A percentile compares a stretch with the other conserved stretches of the same genome.
phyloP scores from a whole-genome alignment of 2,329 filamentous ascomycete species.

The Colletotrichum simmondsii region DNA sequence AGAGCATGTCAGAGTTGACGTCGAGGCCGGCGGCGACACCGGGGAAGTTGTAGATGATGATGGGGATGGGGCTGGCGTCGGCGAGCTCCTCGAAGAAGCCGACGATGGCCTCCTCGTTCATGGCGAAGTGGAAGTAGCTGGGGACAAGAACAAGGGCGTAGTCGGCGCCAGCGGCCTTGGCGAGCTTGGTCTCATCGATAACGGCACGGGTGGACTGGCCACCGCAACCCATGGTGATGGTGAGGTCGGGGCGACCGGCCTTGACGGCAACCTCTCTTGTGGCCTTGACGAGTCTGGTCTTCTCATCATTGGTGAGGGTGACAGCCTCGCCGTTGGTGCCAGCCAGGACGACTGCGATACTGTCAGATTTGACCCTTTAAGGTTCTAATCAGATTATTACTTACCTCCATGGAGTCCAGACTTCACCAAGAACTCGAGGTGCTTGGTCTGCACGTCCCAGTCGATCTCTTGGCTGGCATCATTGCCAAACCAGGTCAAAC shows the following conservation, averaged over 20 bases:
- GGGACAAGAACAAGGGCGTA: constrained; percentile 76
- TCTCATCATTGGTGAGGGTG: constrained; percentile 73
- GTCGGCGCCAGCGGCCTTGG: constrained; percentile 72
- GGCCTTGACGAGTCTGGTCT: constrained; percentile 67
- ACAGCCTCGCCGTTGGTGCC: constrained; percentile 82
- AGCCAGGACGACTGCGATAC: constrained; percentile 66
- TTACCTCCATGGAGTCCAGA: constrained; percentile 63
- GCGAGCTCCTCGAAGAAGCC: constrained; percentile 74
- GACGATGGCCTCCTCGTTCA: constrained; percentile 68
- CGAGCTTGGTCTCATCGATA: constrained; percentile 72
- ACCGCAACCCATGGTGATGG: constrained; percentile 75
- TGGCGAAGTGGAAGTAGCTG: constrained; percentile 76
- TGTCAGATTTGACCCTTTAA: neutral
- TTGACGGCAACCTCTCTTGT: constrained; percentile 70
- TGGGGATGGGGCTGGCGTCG: constrained; percentile 67
- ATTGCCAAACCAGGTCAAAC: constrained; percentile 64
- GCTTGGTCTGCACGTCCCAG: constrained; percentile 63
- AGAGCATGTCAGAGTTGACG: constrained; percentile 73
- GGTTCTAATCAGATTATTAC: neutral
- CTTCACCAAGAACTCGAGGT: constrained; percentile 63
- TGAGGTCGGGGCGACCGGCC: constrained; percentile 65
- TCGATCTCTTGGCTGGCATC: constrained; percentile 63
- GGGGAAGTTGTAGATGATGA: constrained; percentile 81
- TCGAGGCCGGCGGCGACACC: constrained; percentile 75
- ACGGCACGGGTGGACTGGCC: constrained; percentile 75